Base-by-base conservation (phyloP, 768 basidiomycete genomes). In the Tricholomella constricta region DNA sequence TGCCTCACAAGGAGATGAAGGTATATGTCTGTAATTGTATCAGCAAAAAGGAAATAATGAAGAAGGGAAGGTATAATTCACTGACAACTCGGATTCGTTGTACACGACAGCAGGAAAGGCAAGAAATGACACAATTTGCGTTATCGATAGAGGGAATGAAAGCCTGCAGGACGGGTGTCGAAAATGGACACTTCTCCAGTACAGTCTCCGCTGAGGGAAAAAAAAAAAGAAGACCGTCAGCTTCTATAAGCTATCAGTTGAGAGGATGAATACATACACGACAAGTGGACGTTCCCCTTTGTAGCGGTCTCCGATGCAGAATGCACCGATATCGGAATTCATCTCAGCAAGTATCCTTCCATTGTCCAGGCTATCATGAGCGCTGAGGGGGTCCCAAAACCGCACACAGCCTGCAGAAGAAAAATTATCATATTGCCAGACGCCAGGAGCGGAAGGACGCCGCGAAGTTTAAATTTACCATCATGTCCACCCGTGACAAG, bases 401-500 rank as follows among this genome's bases (percentile, higher is more conserved):
- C 86, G 76, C 9, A 90, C 78, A 61, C 85, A 86, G n/a, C 87
- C 87, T 88, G 61, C 36, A 38, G 37, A 54, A 29, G 38, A 36
- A 25, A 25, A 56, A 31, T 65, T 43, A 19, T 17, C 14, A 42
- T 40, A 42, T 15, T n/a, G 11, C 31, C 40, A 23, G 51, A 37
- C 36, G 32, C 48, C 26, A 41, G 37, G n/a, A 27, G 20, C 22
- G 4, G 36, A 34, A 32, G 12, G 14, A 37, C 15, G 38, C 41
- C 14, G 14, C 31, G 31, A 32, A 17, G 52, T 36, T 8, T 42
- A 3, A 43, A 61, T 78, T 51, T 56, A 86, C 87, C 86, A 62
- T 89, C 87, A 31, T 78, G 72, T 0, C 87, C 86, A 3, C 82
- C 85, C 8, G 80, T 85, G 17, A 84, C 64, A 17, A 88, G 72